These are phyloP conservation scores for Linum trigynum DNA, from an alignment of 345 rosid genomes.

Conservation along the genomic window DNA sequence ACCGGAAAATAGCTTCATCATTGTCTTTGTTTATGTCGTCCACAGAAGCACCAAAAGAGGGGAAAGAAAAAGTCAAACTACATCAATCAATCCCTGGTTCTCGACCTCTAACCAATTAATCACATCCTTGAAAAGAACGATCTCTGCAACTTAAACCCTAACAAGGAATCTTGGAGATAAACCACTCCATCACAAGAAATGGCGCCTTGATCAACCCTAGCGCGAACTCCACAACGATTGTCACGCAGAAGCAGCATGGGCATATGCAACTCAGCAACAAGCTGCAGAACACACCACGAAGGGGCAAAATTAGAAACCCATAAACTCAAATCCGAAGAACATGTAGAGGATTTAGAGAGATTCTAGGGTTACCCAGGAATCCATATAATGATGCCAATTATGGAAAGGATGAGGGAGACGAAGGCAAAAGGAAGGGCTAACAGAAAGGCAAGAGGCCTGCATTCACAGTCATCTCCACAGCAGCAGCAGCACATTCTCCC, in stretches of 20 bases:
- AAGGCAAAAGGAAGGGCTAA: conserved; percentile 85
- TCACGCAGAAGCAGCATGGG: conserved; percentile 66
- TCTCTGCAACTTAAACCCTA: conserved; percentile 10
- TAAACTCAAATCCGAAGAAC: background rate
- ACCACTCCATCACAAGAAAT: conserved; percentile 54
- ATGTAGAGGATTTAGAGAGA: too few relatives aligned
- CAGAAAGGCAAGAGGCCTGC: conserved; percentile 80
- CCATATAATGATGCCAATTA: conserved; percentile 66
- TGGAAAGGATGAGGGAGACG: conserved; percentile 60
- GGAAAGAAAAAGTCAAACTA: too few relatives aligned
- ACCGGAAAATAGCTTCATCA: too few relatives aligned
- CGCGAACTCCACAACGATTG: conserved; percentile 51
- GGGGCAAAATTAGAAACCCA: background rate
- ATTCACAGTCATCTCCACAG: conserved; percentile 41
- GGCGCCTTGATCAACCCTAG: conserved; percentile 59
- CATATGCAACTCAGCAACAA: conserved; percentile 55
- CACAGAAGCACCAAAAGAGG: too few relatives aligned
- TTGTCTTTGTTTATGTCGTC: too few relatives aligned
- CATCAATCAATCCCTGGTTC: too few relatives aligned
- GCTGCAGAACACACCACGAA: conserved; percentile 24
- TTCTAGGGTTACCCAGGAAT: conserved; percentile 52
- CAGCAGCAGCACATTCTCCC: conserved; percentile 10
- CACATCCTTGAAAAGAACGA: too few relatives aligned
- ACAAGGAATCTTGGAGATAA: conserved; percentile 60
- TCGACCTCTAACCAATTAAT: too few relatives aligned